Evolutionary conservation across 1,139 yeast genomes (phyloP), one percentile per base, ranked within the genome.

Genomic region (Candida dubliniensis): DNA sequence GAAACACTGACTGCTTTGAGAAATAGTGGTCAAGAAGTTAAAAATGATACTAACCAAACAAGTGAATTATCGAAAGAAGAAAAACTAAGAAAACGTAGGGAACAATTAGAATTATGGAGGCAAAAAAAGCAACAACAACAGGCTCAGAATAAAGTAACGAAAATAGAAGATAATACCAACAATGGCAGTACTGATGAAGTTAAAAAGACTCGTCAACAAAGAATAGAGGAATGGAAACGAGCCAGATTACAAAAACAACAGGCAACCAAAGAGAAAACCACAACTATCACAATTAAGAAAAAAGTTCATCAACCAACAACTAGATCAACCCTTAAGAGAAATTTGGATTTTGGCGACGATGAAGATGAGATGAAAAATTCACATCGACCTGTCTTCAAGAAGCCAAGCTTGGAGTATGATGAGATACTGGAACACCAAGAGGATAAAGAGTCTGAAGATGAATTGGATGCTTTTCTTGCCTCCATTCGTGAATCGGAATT

Each of bases 201-300:
- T 47, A 55, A 55, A 42, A 40, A 46, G 12, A 47, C 54, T 13
- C 56, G 68, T 7, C 67, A 64, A 37, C 60, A 61, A 47, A 50
- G 71, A 34, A 59, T 72, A 3, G 76, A 71, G 44, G 71, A 70
- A 45, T 71, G 77, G 77, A 72, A 71, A 45, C 50, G 49, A 55
- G 55, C 55, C 59, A 61, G 52, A 50, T 63, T 46, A 29, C 54
- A 51, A 29, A 47, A 51, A 31, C 43, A 43, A 25, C 13, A 18
- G 41, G 45, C 49, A 40, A 34, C 45, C 39, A 40, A 38, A 18
- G 30, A 13, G 29, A 18, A 34, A 43, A 25, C 29, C 23, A 33
- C 34, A 7, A 30, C 35, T 11, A 34, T 36, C 15, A 29, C 31
- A 6, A 34, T 43, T 8, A 34, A 37, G 36, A 40, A 43, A 38